Conservation (phyloP, 2,329 filamentous ascomycete genomes). For the Phialophora tarda region DNA sequence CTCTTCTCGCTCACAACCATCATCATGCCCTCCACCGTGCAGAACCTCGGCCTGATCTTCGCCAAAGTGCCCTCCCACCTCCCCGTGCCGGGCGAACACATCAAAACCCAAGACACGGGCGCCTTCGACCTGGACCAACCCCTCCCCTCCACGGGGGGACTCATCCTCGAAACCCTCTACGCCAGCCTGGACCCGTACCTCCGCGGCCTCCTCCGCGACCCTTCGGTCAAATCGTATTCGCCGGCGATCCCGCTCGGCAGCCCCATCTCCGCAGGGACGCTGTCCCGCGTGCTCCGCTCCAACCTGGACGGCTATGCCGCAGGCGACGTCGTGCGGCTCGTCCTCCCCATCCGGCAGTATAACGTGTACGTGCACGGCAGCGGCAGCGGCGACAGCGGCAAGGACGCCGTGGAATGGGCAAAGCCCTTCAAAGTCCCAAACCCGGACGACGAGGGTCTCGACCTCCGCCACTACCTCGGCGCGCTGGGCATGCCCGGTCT, state of each 20-base stretch:
- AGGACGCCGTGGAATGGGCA: neutral
- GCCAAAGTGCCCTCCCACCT: constrained; percentile 68
- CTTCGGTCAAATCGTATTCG: constrained; percentile 69
- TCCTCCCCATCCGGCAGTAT: constrained; percentile 72
- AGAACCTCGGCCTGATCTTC: constrained; percentile 78
- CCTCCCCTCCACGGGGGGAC: constrained; percentile 52
- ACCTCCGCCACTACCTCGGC: constrained; percentile 69
- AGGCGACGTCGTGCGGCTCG: constrained; percentile 67
- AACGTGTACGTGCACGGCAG: constrained; percentile 17
- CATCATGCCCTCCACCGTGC: neutral
- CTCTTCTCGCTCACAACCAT: neutral
- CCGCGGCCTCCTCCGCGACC: constrained; percentile 71
- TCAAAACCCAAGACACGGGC: constrained; percentile 68
- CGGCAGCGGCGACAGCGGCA: neutral
- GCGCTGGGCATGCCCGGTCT: constrained; percentile 78
- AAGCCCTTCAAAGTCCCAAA: constrained; percentile 28
- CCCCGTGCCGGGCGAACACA: constrained; percentile 72
- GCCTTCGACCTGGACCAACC: constrained; percentile 65
- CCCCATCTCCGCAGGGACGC: constrained; percentile 67
- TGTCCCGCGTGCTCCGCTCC: constrained; percentile 74
- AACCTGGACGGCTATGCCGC: constrained; percentile 66
- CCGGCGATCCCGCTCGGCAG: constrained; percentile 66
- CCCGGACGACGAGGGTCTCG: constrained; percentile 9
- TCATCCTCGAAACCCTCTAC: constrained; percentile 70
- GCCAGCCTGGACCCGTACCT: constrained; percentile 78